A percentile compares a stretch with the other conserved stretches of the same genome.
phyloP scores from a whole-genome alignment of 2,329 filamentous ascomycete species.

The Calonectria pauciramosa region DNA sequence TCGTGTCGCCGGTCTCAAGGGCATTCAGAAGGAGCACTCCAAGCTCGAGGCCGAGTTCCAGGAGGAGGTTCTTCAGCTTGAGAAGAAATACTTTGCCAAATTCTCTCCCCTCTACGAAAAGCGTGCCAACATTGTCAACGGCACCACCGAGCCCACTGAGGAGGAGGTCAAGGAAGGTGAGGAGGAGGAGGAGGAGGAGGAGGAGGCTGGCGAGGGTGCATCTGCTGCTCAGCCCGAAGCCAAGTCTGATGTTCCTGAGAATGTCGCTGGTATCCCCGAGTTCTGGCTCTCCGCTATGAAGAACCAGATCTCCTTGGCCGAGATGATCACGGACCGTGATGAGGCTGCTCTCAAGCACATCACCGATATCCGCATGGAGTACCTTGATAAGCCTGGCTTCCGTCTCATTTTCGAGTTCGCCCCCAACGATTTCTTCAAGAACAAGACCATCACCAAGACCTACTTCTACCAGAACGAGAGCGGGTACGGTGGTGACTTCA shows the following conservation, averaged over 20 bases:
- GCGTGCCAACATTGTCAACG: conserved; percentile 94
- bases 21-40: conserved; percentile 98
- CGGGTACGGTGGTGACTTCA: conserved; percentile 98
- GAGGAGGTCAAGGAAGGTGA: conserved; percentile 90
- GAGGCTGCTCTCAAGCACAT: conserved; percentile 93
- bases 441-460: conserved; percentile 97
- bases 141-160: conserved; percentile 85
- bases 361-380: conserved; percentile 97
- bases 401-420: conserved; percentile 97
- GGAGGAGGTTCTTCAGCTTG: conserved; percentile 95
- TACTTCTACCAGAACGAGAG: conserved; percentile 99
- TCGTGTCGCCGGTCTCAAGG: conserved; percentile 95
- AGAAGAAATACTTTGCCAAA: conserved; percentile 99
- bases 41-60: conserved; percentile 99
- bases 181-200: conserved; percentile 81
- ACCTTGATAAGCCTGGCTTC: conserved; percentile 98
- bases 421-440: conserved; percentile 96
- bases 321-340: conserved; percentile 98
- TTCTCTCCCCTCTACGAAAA: conserved; percentile 98
- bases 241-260: conserved; percentile 68
- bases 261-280: conserved; percentile 88
- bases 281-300: conserved; percentile 99
- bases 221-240: conserved; percentile 69
- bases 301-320: conserved; percentile 96
- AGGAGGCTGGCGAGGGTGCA: conserved; percentile 74